phyloP scores from a whole-genome alignment of 2,329 filamentous ascomycete species.

The Epichloe sylvatica region DNA sequence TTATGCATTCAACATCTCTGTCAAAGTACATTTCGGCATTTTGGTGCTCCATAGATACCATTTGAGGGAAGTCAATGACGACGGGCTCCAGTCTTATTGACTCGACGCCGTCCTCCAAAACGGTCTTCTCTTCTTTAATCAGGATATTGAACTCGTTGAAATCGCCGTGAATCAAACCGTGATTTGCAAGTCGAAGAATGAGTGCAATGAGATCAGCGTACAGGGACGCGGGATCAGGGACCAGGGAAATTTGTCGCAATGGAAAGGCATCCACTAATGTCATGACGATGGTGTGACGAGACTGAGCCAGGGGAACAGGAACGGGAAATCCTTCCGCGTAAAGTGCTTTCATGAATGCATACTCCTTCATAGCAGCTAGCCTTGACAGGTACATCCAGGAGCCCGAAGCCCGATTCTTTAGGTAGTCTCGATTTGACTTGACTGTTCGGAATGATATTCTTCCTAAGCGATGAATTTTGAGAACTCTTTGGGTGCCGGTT shows the following conservation, averaged over 20 bases:
- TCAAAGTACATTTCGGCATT: constrained; percentile 98
- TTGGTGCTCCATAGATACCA: constrained; percentile 85
- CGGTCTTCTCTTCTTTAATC: constrained; percentile 56
- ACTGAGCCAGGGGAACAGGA: constrained; percentile 76
- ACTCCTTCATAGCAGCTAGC: constrained; percentile 86
- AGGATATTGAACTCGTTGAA: constrained; percentile 99
- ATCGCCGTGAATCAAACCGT: constrained; percentile 91
- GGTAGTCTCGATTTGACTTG: constrained; percentile 90
- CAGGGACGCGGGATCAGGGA: constrained; percentile 70
- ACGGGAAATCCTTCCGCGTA: constrained; percentile 76
- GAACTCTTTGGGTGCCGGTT: constrained; percentile 59
- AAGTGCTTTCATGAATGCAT: constrained; percentile 82
- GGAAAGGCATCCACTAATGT: constrained; percentile 83
- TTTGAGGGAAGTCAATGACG: constrained; percentile 95
- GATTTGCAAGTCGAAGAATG: constrained; percentile 67
- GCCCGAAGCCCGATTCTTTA: constrained; percentile 62
- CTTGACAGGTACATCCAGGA: constrained; percentile 98
- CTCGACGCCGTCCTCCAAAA: constrained; percentile 27
- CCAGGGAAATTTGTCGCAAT: constrained; percentile 69
- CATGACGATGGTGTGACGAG: constrained; percentile 94
- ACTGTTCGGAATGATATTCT: constrained; percentile 95
- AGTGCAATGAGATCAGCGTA: constrained; percentile 86
- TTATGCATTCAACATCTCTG: constrained; percentile 87
- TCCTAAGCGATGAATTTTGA: constrained; percentile 92
- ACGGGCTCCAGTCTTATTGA: constrained; percentile 53